A percentile compares a stretch with the other conserved stretches of the same genome.
phyloP scores from a whole-genome alignment of 495 filamentous ascomycete species.

The Margaritispora aquatica region DNA sequence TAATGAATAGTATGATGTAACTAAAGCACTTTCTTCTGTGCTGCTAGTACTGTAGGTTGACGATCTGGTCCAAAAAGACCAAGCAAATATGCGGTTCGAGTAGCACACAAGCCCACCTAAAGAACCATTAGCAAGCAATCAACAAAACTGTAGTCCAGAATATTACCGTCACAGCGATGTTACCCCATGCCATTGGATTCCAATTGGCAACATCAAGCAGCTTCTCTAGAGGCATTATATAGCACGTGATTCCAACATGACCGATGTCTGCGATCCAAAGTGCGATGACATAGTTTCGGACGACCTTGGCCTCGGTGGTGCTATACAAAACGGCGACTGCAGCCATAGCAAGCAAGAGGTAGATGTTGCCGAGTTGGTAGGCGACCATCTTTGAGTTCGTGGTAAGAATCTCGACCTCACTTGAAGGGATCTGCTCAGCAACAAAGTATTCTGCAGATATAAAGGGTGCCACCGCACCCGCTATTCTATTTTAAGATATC shows the following conservation, averaged over 20 bases:
- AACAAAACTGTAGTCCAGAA: too few species aligned
- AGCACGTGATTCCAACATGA: conserved; percentile 58
- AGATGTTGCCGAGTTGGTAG: conserved; percentile 55
- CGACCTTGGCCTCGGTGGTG: conserved; percentile 56
- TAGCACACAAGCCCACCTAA: conserved; percentile 5
- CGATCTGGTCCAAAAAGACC: conserved; percentile 9
- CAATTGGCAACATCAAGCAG: conserved; percentile 50
- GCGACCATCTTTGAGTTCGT: conserved; percentile 32
- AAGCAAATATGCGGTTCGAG: conserved; percentile 9
- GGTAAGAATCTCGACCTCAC: conserved; percentile 19
- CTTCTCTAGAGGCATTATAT: conserved; percentile 48
- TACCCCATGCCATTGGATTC: conserved; percentile 70
- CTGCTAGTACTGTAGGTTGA: background rate
- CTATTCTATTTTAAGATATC: conserved; percentile 34
- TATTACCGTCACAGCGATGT: conserved; percentile 55
- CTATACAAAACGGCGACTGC: conserved; percentile 54
- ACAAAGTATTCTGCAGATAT: conserved; percentile 53
- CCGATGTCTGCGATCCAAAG: conserved; percentile 62
- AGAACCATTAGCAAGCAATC: too few species aligned
- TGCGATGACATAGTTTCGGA: conserved; percentile 61
- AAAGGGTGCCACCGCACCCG: conserved; percentile 49
- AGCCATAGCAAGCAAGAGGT: conserved; percentile 57
- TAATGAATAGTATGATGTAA: background rate
- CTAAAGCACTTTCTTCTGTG: background rate
- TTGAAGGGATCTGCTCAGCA: conserved; percentile 45